Base-by-base conservation (phyloP, 768 basidiomycete genomes). In the Collybiopsis luxurians region DNA sequence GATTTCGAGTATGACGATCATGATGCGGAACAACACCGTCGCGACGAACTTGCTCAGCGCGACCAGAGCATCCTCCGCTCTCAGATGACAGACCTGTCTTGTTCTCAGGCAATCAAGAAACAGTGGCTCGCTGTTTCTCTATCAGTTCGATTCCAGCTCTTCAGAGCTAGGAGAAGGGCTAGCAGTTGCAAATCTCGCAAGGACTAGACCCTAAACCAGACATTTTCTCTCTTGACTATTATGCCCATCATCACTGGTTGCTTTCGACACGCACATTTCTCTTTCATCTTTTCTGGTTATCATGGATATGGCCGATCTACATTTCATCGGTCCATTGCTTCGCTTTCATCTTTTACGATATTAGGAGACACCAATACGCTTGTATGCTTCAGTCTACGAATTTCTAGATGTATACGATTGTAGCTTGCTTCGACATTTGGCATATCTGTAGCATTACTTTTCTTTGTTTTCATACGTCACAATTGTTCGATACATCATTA, bases 61-160 rank as follows among this genome's bases (percentile, higher is more conserved):
- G 21, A 34, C 3, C 5, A 13, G 30, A 50, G 30, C n/a, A 50
- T 15, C 13, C 9, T 42, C 17, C 40, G 40, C 13, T 42, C 13
- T 9, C 40, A 17, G 40, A 42, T 17, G 40, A 34, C 10, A 3
- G 36, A 21, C 4, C 23, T 39, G 31, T 38, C 19, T n/a, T 51
- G 38, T 17, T 51, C 50, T 27, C 50, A 51, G 34, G 36, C 50
- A 1, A 51, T 51, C 23, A 51, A 27, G 36, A 51, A 51, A 27
- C 50, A 51, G 36, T 51, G 50, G 50, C 34, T 51, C 31, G 50
- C 50, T 6, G 21, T 51, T 27, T 51, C 50, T 11, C 24, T 51
- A 1, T 38, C 50, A 2, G 5, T 51, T 4, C n/a, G 36, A 15
- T 21, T 51, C 23, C 21, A 34, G 10, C 36, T 51, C 19, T 23